A percentile compares a stretch with the other conserved stretches of the same genome.
Conservation (phyloP, 2,329 filamentous ascomycete genomes). For the Colletotrichum brevisporum region DNA sequence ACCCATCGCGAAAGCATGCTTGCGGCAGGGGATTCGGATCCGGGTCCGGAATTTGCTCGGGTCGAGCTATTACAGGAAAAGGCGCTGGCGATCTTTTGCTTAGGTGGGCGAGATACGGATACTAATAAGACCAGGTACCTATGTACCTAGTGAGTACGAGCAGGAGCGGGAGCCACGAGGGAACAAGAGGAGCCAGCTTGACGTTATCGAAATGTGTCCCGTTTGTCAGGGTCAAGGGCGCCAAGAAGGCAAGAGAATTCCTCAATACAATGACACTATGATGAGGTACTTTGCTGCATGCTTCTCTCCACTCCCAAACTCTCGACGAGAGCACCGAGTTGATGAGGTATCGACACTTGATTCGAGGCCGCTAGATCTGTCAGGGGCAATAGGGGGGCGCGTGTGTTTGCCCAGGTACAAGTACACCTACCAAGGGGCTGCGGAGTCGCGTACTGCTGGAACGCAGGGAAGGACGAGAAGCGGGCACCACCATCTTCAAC, state of each 20-base stretch:
- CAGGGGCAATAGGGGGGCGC: conserved; percentile 16
- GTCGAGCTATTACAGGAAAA: conserved; percentile 3
- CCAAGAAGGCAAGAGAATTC: conserved; percentile 12
- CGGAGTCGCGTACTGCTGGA: conserved; percentile 3
- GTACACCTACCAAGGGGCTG: conserved; percentile 9
- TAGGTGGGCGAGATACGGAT: conserved; percentile 5
- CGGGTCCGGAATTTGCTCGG: background rate
- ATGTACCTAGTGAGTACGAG: conserved; percentile 2
- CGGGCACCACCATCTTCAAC: background rate
- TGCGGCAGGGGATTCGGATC: conserved; percentile 14
- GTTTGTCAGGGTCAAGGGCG: background rate
- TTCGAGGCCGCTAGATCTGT: conserved; percentile 29
- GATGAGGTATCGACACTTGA: conserved; percentile 22
- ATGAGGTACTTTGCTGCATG: background rate
- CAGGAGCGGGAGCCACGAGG: conserved; percentile 3
- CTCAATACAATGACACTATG: background rate
- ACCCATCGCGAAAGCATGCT: conserved; percentile 1
- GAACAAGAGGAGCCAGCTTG: conserved; percentile 5
- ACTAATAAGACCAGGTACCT: too few relatives aligned
- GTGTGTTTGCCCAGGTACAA: background rate
- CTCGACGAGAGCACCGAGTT: background rate
- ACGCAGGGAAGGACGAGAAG: background rate
- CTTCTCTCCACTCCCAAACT: background rate
- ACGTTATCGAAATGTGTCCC: conserved; percentile 27
- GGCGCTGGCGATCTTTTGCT: conserved; percentile 12